Evolutionary conservation across 2,329 filamentous ascomycete species (phyloP).

Genomic region (Botryotinia convoluta): DNA sequence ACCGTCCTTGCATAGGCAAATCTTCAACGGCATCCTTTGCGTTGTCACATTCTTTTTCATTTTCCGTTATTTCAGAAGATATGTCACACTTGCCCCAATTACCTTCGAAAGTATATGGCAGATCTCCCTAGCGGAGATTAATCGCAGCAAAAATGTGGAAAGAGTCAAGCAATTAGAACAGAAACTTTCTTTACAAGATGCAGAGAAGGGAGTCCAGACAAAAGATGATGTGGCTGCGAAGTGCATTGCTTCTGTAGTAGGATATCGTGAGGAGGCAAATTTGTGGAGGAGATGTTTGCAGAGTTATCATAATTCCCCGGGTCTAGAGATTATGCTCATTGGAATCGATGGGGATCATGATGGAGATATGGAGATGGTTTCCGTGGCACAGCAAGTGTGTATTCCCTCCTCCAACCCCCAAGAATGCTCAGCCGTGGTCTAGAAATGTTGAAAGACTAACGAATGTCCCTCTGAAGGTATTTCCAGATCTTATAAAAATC

Average conservation of each 20-base stretch:
- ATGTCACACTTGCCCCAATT: slow-evolving; percentile 22
- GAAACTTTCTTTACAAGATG: slow-evolving; percentile 18
- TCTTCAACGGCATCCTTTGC: slow-evolving; percentile 22
- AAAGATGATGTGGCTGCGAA: slow-evolving; percentile 20
- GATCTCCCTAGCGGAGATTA: slow-evolving; percentile 25
- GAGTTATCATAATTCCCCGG: slow-evolving; percentile 23
- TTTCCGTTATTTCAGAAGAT: slow-evolving; percentile 22
- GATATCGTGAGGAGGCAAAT: slow-evolving; percentile 25
- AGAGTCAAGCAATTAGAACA: slow-evolving; percentile 21
- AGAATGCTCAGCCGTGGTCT: neutral
- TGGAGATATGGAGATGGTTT: slow-evolving; percentile 27
- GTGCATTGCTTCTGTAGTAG: slow-evolving; percentile 25
- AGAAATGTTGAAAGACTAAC: slow-evolving; percentile 6
- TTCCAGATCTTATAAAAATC: slow-evolving; percentile 23
- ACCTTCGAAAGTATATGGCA: slow-evolving; percentile 27
- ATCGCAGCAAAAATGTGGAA: slow-evolving; percentile 23
- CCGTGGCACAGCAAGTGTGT: slow-evolving; percentile 23
- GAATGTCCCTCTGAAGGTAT: slow-evolving; percentile 16
- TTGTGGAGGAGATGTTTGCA: slow-evolving; percentile 25
- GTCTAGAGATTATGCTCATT: slow-evolving; percentile 24
- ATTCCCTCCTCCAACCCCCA: neutral
- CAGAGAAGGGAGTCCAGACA: slow-evolving; percentile 21
- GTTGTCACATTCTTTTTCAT: slow-evolving; percentile 21
- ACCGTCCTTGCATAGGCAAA: slow-evolving; percentile 14
- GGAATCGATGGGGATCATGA: slow-evolving; percentile 26